Base-by-base conservation (phyloP, 164 flowering plant genomes). In the Tetracentron sinense region DNA sequence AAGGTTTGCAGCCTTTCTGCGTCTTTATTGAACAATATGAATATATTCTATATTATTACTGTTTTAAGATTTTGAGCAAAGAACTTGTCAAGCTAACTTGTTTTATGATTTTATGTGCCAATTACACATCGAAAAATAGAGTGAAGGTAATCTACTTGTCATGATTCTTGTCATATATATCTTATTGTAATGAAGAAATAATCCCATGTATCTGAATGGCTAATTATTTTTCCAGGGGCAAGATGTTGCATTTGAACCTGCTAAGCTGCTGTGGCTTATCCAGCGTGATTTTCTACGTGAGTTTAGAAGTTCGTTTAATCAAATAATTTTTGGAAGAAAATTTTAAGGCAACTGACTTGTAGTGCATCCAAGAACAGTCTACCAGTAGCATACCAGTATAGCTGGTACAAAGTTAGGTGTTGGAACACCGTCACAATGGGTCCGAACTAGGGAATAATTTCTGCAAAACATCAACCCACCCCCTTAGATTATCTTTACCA, bases 201-300 rank as follows among this genome's bases (percentile, higher is more conserved):
- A 12, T 31, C n/a, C 27, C 63, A 56, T 17, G 27, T 63, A 48
- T 59, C 62, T n/a, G n/a, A n/a, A n/a, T n/a, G n/a, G n/a, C n/a
- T n/a, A n/a, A n/a, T n/a, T n/a, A n/a, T n/a, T n/a, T n/a, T 63
- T 77, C 59, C 76, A 95, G 99, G 99, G 99, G n/a, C 85, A 90
- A 80, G 99, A 92, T 81, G 86, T 95, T 74, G 97, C 99, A 21
- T 95, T 95, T 75, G 97, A 86, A 71, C 99, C 99, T 56, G 92
- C 99, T 53, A 95, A 92, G 78, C 90, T 95, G 55, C 70, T 95
- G 71, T 95, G 99, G 99, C 92, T 95, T 51, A 95, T 95, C 67
- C 99, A 95, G 68, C 97, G 99, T 58, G 99, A 95, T 79, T 95
- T 95, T 77, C 78, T 95, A 6, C 94, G 99, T 95, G 83, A 82